Evolutionary conservation across 208 protist species (phyloP).

Genomic region (Wallacemonas sp.): DNA sequence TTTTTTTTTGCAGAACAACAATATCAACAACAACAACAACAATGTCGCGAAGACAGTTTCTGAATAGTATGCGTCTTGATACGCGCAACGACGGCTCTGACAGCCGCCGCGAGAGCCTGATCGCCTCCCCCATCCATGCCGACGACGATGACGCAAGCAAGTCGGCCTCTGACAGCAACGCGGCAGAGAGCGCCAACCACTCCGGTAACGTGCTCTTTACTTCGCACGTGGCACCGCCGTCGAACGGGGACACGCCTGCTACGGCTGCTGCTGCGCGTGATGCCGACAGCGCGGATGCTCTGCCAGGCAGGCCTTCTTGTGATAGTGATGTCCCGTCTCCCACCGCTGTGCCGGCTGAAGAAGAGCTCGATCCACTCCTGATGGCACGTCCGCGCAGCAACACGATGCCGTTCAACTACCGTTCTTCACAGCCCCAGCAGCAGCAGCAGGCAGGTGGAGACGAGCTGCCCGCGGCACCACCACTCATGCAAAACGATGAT

Average conservation of each 20-base stretch:
- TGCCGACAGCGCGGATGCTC: not conserved
- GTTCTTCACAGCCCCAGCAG: too few species aligned
- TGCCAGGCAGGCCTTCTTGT: not conserved
- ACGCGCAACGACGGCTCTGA: constrained; percentile 13
- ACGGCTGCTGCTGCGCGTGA: too few species aligned
- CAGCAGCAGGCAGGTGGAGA: not conserved
- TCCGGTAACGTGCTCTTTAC: too few species aligned
- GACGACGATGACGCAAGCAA: constrained; percentile 1
- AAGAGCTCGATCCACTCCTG: not conserved
- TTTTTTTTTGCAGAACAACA: constrained; percentile 5
- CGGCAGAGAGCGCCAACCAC: too few species aligned
- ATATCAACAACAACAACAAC: not conserved
- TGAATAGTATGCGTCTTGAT: constrained; percentile 31
- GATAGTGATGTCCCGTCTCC: not conserved
- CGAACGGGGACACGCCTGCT: too few species aligned
- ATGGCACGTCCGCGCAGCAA: constrained; percentile 15
- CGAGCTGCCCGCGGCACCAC: not conserved
- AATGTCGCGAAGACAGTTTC: constrained; percentile 25
- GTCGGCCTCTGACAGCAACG: not conserved
- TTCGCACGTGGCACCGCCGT: too few species aligned
- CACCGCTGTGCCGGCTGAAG: not conserved
- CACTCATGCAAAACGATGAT: too few species aligned
- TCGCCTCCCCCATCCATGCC: not conserved
- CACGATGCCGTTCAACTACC: constrained; percentile 17
- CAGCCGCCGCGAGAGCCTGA: constrained; percentile 14